Evolutionary conservation across 352 stramenopile genomes (phyloP).

Genomic region (Phytophthora rubi): DNA sequence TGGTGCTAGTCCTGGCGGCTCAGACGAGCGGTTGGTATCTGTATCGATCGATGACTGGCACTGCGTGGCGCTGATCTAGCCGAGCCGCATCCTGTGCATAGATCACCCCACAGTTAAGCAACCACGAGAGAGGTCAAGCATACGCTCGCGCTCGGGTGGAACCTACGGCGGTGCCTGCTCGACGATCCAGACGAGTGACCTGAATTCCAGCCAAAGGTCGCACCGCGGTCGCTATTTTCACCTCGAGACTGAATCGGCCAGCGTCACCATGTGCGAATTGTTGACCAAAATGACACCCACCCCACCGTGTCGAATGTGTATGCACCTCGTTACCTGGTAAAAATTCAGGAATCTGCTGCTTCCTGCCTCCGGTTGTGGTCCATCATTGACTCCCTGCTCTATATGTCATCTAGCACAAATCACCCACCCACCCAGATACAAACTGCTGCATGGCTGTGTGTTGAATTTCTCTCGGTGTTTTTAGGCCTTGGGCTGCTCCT

Average conservation of each 20-base stretch:
- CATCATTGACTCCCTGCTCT: background rate
- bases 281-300: background rate
- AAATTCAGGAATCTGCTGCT: background rate
- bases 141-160: background rate
- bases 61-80: conserved; percentile 7
- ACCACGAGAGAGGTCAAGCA: background rate
- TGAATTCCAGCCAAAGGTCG: background rate
- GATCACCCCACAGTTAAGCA: conserved; percentile 5
- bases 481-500: conserved; percentile 34
- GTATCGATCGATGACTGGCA: background rate
- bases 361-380: background rate
- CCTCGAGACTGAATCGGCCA: background rate
- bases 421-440: background rate
- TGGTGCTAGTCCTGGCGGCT: conserved; percentile 11
- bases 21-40: conserved; percentile 17
- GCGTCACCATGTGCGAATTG: background rate
- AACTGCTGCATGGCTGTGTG: background rate
- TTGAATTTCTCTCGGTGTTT: conserved; percentile 15
- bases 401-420: background rate
- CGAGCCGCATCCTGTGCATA: conserved; percentile 26
- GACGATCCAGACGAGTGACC: background rate
- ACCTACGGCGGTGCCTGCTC: conserved; percentile 18
- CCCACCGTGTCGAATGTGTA: background rate
- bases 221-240: background rate
- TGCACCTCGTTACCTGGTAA: background rate